Conservation (phyloP, 257 asterid species). For the Solanum acaule region DNA sequence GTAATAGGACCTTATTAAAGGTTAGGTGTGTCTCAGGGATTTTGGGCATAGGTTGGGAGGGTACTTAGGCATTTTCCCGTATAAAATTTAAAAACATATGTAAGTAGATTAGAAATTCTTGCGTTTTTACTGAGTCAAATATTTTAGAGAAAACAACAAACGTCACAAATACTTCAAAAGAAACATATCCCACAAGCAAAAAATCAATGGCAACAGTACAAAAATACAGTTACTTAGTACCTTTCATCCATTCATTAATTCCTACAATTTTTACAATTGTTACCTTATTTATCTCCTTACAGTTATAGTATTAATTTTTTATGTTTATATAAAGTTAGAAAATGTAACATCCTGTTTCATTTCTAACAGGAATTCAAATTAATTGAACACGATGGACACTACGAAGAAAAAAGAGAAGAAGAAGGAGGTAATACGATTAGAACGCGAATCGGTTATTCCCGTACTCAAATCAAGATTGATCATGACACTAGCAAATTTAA, state of each 20-base stretch:
- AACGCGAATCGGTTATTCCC: slow-evolving; percentile 90
- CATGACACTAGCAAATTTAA: slow-evolving; percentile 79
- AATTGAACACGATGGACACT: neutral
- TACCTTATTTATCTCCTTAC: neutral
- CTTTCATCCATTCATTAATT: neutral
- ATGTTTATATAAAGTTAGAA: neutral
- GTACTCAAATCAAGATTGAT: slow-evolving; percentile 81
- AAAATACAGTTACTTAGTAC: neutral
- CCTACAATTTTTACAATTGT: neutral
- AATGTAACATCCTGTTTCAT: neutral
- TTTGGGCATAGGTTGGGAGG: too few relatives aligned
- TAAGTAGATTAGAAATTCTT: neutral
- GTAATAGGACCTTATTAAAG: too few relatives aligned
- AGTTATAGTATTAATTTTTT: neutral
- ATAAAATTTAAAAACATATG: neutral
- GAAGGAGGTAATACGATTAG: slow-evolving; percentile 82
- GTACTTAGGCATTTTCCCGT: too few relatives aligned
- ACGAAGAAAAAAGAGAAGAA: slow-evolving; percentile 5
- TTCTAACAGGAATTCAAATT: neutral
- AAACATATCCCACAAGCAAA: neutral
- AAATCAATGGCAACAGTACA: neutral
- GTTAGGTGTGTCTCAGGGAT: too few relatives aligned
- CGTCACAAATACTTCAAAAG: neutral
- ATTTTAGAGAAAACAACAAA: neutral
- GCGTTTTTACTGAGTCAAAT: neutral